A percentile compares a stretch with the other conserved stretches of the same genome.
Conservation (phyloP, 306 rosid species). For the Canavalia gladiata region DNA sequence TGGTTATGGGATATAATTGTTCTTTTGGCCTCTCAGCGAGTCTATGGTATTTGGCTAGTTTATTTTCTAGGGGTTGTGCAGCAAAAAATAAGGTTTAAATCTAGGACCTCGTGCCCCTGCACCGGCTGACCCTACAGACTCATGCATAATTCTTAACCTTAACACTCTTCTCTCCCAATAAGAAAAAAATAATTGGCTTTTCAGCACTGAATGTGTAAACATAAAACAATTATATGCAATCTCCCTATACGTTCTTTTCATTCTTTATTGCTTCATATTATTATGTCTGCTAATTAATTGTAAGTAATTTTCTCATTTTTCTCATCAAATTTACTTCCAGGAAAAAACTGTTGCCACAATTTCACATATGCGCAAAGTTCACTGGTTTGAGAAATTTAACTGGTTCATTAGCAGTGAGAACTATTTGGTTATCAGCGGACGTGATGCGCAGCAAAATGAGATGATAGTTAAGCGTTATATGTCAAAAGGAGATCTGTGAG, state of each 20-base stretch:
- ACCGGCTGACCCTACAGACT: too few species aligned
- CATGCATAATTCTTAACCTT: slow-evolving; percentile 27
- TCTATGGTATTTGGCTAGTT: neutral
- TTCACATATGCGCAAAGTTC: slow-evolving; percentile 98
- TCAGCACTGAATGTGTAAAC: slow-evolving; percentile 12
- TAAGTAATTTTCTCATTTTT: slow-evolving; percentile 27
- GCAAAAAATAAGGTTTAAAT: too few species aligned
- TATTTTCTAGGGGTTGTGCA: slow-evolving; percentile 27
- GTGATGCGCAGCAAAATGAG: slow-evolving; percentile 99
- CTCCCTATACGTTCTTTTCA: slow-evolving; percentile 17
- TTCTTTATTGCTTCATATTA: neutral
- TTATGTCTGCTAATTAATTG: slow-evolving; percentile 7
- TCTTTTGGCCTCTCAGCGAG: slow-evolving; percentile 5
- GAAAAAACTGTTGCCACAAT: slow-evolving; percentile 92
- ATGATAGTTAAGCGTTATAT: slow-evolving; percentile 99
- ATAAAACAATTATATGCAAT: slow-evolving; percentile 16
- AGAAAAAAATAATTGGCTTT: neutral
- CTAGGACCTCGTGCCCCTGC: too few species aligned
- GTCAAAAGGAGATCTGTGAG: slow-evolving; percentile 99
- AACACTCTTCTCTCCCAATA: slow-evolving; percentile 15
- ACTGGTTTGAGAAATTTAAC: slow-evolving; percentile 99
- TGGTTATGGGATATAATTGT: slow-evolving; percentile 16
- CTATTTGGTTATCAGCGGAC: slow-evolving; percentile 97
- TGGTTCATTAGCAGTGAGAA: slow-evolving; percentile 99
- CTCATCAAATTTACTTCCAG: slow-evolving; percentile 60